Base-by-base conservation (phyloP, 139 green algal genomes). In the Chlamydomonas sphaeroides region DNA sequence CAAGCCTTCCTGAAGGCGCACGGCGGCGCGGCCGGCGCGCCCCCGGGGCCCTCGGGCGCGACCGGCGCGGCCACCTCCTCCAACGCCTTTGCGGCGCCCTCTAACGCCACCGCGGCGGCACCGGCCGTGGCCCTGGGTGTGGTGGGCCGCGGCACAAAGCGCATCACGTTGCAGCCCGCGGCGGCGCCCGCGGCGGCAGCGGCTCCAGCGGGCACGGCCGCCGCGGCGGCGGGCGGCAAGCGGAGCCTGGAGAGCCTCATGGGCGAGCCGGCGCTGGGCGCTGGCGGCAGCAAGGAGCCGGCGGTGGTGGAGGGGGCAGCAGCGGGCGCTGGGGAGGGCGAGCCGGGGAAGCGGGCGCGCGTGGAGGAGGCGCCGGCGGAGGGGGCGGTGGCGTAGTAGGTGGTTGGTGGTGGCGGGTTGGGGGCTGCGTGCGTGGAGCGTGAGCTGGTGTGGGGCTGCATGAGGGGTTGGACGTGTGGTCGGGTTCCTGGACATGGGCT, bases 91-190 rank as follows among this genome's bases (percentile, higher is more conserved):
- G n/a, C 78, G 0, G 84, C 59, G 38, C 49, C 68, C 7, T 56
- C 62, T 45, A 69, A 70, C 6, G n/a, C 74, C 2, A 42, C 59
- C 36, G 73, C 78, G 1, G 20, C 81, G 14, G 59, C 79, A 32
- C 42, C 63, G 11, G 61, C 83, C n/a, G 59, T 80, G 8, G 61
- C 59, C 14, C 80, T 90, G 18, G 86, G 86, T 7, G 71, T 82
- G 7, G 80, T 90, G 28, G 86, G 86, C 33, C 78, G 84, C 20
- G 86, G 86, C 80, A 92, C 81, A 53, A 79, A 76, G 88, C 89
- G 91, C 74, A 89, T 84, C 65, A 84, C 63, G 25, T 65, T 84
- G 48, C 77, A 84, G 65, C 65, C 77, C 15, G 23, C 57, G 1
- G 73, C 15, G 1, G 38, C 36, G 33, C 0, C 35, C 38, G 28